Evolutionary conservation across 2,329 filamentous ascomycete genomes (phyloP), one percentile per base, ranked within the genome.

Genomic region (Fusarium napiforme): DNA sequence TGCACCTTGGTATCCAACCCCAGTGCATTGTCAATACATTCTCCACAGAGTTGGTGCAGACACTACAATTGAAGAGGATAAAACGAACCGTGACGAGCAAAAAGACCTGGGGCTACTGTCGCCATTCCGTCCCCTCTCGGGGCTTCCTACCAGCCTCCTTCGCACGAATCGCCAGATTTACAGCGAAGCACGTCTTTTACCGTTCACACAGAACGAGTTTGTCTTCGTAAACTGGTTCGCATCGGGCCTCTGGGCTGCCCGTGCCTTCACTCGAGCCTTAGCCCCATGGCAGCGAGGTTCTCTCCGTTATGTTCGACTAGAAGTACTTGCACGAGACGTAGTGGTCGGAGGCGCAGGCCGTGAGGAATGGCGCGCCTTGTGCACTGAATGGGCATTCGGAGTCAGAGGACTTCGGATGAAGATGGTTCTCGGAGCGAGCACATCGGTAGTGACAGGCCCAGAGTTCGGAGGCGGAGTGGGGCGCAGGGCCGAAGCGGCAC

Each of bases 161-260:
- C 68, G 62, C 9, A 70, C 80, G 28, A 84, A 80, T 71, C 79
- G 78, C 32, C 83, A 85, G 61, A 72, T 87, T 26, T 87, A 86
- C 77, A 37, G 74, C 58, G 86, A 88, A 69, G 78, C 81, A 7
- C 81, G 83, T 7, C 23, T 64, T 1, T 32, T 86, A 5, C 84
- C 86, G 5, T 86, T 85, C 70, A 71, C 75, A 12, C 65, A 75
- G 28, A 86, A 85, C 76, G 84, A 86, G 58, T 87, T 87, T 64
- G 81, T 82, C 30, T 87, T 86, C 67, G 78, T 83, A 42, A 84
- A 83, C 47, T 85, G 83, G 82, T 85, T 85, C 76, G 80, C 82
- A 18, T 85, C 83, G 19, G 86, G 85, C 1, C 73, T 86, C 7
- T 82, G 82, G 73, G 81, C 84, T 2, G 85, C 84, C 1, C 73